Evolutionary conservation across 1,284 basidiomycete genomes (phyloP), one percentile per base, ranked within the genome.

Genomic region (Cerrena zonata): DNA sequence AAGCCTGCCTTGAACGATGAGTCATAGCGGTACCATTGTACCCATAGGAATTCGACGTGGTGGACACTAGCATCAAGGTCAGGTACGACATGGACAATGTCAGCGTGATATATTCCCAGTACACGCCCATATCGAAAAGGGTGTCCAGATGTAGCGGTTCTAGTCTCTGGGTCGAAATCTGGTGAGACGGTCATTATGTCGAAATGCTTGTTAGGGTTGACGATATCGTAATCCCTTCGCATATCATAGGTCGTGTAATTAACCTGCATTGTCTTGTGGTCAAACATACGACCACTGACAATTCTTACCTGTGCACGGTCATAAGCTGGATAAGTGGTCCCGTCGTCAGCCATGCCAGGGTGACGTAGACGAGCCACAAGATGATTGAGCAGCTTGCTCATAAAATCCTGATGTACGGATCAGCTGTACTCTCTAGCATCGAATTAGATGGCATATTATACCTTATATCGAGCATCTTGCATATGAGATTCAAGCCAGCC

Each of bases 191-290:
- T 42, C 36, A 47, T 47, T 18, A 47, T 19, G 19, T 47, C 27
- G 19, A 15, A n/a, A 21, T 58, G 61, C 1, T 59, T 51, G 2
- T 24, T 38, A 2, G 66, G 63, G 51, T 69, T 67, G 22, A 73
- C 48, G 3, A 54, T 54, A 48, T 73, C 70, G 47, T 67, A 59
- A 5, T 48, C 60, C 1, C 59, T 57, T 12, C 48, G 54, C 1
- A 66, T 45, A 46, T 67, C 58, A 36, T 67, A 67, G 2, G 61
- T 54, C 2, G 65, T 67, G 45, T 63, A 63, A 39, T 65, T 60
- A 25, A 67, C 40, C 0, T 42, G 55, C 1, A 62, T 21, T 11
- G 56, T 53, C 3, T 46, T 21, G 43, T 66, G 63, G 2, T n/a
- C 2, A 40, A 61, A 63, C 2, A 66, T 54, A 3, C 52, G 47